These are phyloP conservation scores for Kodamaea sagamina DNA, from an alignment of 805 yeast genomes.

Conservation along the genomic window DNA sequence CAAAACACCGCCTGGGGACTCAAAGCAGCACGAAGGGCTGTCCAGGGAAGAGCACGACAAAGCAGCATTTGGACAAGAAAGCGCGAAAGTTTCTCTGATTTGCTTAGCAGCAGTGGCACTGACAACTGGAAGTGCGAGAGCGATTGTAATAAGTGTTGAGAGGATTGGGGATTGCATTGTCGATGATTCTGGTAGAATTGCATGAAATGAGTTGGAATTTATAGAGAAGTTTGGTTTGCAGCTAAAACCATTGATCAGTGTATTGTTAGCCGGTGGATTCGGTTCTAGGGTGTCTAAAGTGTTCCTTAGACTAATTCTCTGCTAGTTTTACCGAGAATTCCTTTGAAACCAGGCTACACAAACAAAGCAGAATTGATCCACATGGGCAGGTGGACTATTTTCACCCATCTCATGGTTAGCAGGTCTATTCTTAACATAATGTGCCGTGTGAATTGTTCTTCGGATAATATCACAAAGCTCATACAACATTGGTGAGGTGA, in stretches of 20 bases:
- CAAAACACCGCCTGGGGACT: slow-evolving; percentile 79
- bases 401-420: background rate
- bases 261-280: too few species aligned
- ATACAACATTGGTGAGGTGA: too few species aligned
- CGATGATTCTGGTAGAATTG: background rate
- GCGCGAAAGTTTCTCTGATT: slow-evolving; percentile 11
- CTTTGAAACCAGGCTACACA: background rate
- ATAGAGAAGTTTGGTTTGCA: background rate
- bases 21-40: slow-evolving; percentile 67
- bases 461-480: too few species aligned
- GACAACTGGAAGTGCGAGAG: slow-evolving; percentile 5
- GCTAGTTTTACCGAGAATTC: background rate
- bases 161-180: slow-evolving; percentile 4
- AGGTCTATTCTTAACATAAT: too few species aligned
- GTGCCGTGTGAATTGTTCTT: too few species aligned
- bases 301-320: background rate
- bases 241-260: background rate
- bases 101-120: background rate
- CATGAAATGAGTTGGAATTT: background rate
- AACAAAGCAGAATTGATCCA: slow-evolving; percentile 2
- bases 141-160: slow-evolving; percentile 1
- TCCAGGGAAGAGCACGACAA: slow-evolving; percentile 15
- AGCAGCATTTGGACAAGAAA: slow-evolving; percentile 10
- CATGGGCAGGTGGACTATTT: slow-evolving; percentile 4
- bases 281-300: too few species aligned